Evolutionary conservation across 306 rosid genomes (phyloP), one percentile per base, ranked within the genome.

Genomic region (Astragalus membranaceus): DNA sequence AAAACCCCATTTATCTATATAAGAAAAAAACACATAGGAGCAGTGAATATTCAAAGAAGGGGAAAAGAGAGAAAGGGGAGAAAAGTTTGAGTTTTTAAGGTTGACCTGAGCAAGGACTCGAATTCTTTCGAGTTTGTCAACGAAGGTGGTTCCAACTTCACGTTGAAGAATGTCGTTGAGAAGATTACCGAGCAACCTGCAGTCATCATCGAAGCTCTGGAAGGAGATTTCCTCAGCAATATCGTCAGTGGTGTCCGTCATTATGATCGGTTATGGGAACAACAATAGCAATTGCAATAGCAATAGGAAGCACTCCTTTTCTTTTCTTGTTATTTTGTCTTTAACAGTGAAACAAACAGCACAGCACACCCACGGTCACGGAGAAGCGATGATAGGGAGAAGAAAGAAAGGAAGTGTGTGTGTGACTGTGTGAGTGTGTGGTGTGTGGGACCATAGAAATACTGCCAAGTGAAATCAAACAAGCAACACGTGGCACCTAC

Each of bases 171-270:
- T 89, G 46, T 93, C 98, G 4, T 86, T 80, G 48, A 93, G 96
- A 35, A 93, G 87, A 78, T 78, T 93, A 0, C 93, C 90, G 10
- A 93, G 98, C 73, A 93, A 64, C 54, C 57, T 88, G 54, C 98
- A 93, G 74, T 90, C 96, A 44, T 93, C 98, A 5, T 93, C 92
- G 47, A 88, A 90, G 85, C 71, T 85, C 88, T 93, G 96, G 64
- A 93, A 93, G 15, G 96, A 90, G 69, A 93, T 90, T 80, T 93
- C 98, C 80, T 90, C 96, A 0, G 96, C 96, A 42, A 93, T 86
- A 41, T 93, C 98, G 30, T 93, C 98, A 2, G 96, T 93, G 10
- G 90, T 90, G 80, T 93, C 98, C 54, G 98, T 85, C 98, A 93
- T 92, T 75, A 76, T 44, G 9, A 16, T 26, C 30, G 2, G 30